Base-by-base conservation (phyloP, 495 filamentous ascomycete species). In the Annulohypoxylon stygium region DNA sequence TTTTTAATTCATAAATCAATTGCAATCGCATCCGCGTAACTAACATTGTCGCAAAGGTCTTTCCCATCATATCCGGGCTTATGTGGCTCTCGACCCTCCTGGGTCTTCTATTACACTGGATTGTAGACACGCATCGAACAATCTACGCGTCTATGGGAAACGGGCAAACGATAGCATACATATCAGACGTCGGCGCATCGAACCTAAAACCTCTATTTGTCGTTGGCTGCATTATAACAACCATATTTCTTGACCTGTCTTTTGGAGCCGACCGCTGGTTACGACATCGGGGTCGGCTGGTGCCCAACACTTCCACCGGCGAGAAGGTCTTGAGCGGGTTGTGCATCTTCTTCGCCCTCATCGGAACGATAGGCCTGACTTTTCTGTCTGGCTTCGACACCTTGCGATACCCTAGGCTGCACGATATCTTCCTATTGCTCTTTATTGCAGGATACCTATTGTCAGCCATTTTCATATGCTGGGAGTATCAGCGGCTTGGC, bases 361-460 rank as follows among this genome's bases (percentile, higher is more conserved):
- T 90, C 30, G 96, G 97, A 36, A 94, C 93, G 0, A 82, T 82
- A 4, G 94, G 94, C 11, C 77, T 99, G 33, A 94, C 98, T 37
- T 83, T 94, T 2, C 85, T 99, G 10, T 90, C 90, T 37, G 88
- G 95, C 62, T 98, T 97, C 78, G 94, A 99, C 80, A 97, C 93
- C 0, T 69, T 83, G 1, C 81, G 82, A 34, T 86, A 98, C 76
- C 86, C 85, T 0, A 72, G 75, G 10, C 73, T 92, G 45, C 96
- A 99, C 79, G 84, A 93, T 72, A 82, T 90, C 7, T 97, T 97
- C 79, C 82, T 98, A 57, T 80, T 88, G 1, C 78, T 98, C 45
- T 98, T 98, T 80, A 92, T 98, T 82, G 91, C 79, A 60, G 93
- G 90, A n/a, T 92, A 95, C 76, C 81, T 97, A 26, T 75, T 97